A percentile compares a stretch with the other conserved stretches of the same genome.
These are phyloP conservation scores for Podila epigama DNA, from an alignment of 192 early-diverging fungal species.

Conservation along the genomic window DNA sequence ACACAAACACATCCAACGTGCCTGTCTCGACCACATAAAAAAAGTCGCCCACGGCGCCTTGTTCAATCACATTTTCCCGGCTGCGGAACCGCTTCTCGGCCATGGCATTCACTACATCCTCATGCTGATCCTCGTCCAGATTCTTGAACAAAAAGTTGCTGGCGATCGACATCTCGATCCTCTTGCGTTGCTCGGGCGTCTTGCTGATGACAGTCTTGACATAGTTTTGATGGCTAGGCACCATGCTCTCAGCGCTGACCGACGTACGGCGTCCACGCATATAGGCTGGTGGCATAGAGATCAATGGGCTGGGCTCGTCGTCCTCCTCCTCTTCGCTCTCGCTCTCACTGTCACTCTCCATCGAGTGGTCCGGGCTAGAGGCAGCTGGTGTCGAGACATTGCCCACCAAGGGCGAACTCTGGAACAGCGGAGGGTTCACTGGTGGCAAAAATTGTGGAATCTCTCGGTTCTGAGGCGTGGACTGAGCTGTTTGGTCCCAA, in stretches of 20 bases:
- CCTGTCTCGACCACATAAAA: constrained; percentile 98
- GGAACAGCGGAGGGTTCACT: constrained; percentile 43
- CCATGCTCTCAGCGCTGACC: constrained; percentile 96
- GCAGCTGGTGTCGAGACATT: constrained; percentile 35
- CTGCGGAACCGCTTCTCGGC: constrained; percentile 80
- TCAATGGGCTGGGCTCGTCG: constrained; percentile 71
- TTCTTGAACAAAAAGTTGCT: constrained; percentile 95
- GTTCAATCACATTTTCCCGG: constrained; percentile 85
- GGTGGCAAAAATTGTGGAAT: constrained; percentile 56
- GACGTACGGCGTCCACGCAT: constrained; percentile 94
- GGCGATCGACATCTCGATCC: constrained; percentile 81
- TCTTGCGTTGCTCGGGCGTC: constrained; percentile 79
- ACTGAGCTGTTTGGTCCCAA: constrained; percentile 13
- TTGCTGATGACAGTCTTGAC: constrained; percentile 90
- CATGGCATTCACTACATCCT: constrained; percentile 97
- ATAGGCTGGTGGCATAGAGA: constrained; percentile 69
- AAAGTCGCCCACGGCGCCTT: constrained; percentile 97
- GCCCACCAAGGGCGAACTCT: constrained; percentile 23
- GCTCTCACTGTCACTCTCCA: constrained; percentile 49
- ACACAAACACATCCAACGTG: constrained; percentile 89
- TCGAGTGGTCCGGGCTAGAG: constrained; percentile 47
- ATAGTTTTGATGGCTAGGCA: constrained; percentile 84
- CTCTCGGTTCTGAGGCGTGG: constrained; percentile 41
- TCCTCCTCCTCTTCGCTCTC: constrained; percentile 66
- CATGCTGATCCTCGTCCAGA: constrained; percentile 95